A percentile compares a stretch with the other conserved stretches of the same genome.
Conservation (phyloP, 2,329 filamentous ascomycete genomes). For the Macrophomina phaseolina region DNA sequence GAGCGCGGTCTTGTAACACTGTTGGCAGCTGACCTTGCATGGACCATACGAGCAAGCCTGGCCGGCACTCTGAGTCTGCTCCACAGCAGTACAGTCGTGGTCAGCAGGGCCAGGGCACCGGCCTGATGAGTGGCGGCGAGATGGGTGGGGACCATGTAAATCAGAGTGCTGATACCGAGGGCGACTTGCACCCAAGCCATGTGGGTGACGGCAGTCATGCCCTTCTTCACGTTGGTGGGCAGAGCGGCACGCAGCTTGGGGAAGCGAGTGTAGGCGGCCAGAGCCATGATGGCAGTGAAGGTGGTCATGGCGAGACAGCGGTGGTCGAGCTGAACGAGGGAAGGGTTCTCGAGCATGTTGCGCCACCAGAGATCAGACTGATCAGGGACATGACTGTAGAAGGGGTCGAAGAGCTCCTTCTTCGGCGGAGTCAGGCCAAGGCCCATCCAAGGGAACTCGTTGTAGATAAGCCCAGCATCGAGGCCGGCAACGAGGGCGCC, state of each 20-base stretch:
- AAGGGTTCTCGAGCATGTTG: conserved; percentile 97
- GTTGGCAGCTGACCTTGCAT: not conserved
- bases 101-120: conserved; percentile 82
- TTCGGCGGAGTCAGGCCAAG: conserved; percentile 78
- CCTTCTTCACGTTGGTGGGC: conserved; percentile 68
- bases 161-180: conserved; percentile 86
- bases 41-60: conserved; percentile 10
- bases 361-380: conserved; percentile 90
- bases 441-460: conserved; percentile 97
- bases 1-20: conserved; percentile 8
- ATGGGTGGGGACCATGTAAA: conserved; percentile 90
- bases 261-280: conserved; percentile 81
- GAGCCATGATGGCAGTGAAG: conserved; percentile 77
- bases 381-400: conserved; percentile 82
- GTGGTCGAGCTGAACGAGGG: conserved; percentile 93
- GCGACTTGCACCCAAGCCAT: conserved; percentile 81
- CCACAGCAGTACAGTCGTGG: conserved; percentile 40
- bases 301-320: conserved; percentile 89
- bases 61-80: conserved; percentile 10
- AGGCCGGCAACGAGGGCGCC: conserved; percentile 92
- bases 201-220: conserved; percentile 79
- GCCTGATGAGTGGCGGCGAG: conserved; percentile 93
- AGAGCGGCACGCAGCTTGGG: conserved; percentile 65
- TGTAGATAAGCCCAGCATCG: conserved; percentile 97
- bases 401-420: conserved; percentile 81